A percentile compares a stretch with the other conserved stretches of the same genome.
These are phyloP conservation scores for sweet orange (Citrus sinensis) DNA, from an alignment of 345 rosid species.

Conservation along the genomic window DVS_A1.0 CM039163.1:43041001-43041500, in stretches of 20 bases:
- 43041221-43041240: constrained; percentile 73
- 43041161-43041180: constrained; percentile 68
- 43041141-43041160: constrained; percentile 77
- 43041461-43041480: not conserved
- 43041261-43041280: not conserved
- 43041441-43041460: not conserved
- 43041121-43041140: constrained; percentile 67
- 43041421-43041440: not conserved
- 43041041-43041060: constrained; percentile 82
- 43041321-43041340: not conserved
- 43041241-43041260: constrained; percentile 60
- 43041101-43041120: constrained; percentile 16
- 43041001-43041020: constrained; percentile 83
- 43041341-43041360: not conserved
- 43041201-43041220: constrained; percentile 35
- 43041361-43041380: not conserved
- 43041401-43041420: not conserved
- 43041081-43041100: not conserved
- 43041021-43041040: constrained; percentile 69
- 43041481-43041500: not conserved
- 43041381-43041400: not conserved
- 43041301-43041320: not conserved
- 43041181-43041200: constrained; percentile 60
- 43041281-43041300: not conserved
- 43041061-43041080: constrained; percentile 70